phyloP scores from a whole-genome alignment of 495 filamentous ascomycete genomes.

The Xylaria palmicola region DNA sequence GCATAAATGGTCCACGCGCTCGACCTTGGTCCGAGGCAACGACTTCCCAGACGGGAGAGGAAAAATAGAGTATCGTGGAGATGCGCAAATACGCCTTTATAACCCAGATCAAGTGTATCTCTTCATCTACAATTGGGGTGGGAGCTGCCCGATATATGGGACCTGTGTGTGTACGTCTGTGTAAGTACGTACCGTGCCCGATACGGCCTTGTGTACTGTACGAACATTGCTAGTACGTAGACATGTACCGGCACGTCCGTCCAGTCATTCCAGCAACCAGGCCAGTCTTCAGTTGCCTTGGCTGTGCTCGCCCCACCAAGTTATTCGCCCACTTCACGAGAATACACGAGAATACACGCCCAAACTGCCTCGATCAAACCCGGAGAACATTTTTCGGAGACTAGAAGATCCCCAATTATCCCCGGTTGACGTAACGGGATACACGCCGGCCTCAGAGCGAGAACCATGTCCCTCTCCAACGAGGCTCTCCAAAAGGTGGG shows the following conservation, averaged over 20 bases:
- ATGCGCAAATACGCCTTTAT: neutral
- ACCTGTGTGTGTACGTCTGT: no score
- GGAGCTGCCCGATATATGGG: no score
- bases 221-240: no score
- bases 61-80: neutral
- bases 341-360: neutral
- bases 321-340: neutral
- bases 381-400: neutral
- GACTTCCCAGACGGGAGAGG: neutral
- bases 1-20: neutral
- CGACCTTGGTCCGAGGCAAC: neutral
- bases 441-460: neutral
- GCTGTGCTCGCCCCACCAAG: neutral
- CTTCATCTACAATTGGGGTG: no score
- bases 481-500: conserved; percentile 89
- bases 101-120: no score
- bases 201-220: no score
- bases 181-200: no score
- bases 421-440: neutral
- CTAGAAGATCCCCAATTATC: neutral
- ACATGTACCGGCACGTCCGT: no score
- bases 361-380: neutral
- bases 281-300: neutral
- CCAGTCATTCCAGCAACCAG: no score
- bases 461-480: conserved; percentile 89